A percentile compares a stretch with the other conserved stretches of the same genome.
Conservation (phyloP, 2,329 filamentous ascomycete species). For the Rasamsonia emersonii region DNA sequence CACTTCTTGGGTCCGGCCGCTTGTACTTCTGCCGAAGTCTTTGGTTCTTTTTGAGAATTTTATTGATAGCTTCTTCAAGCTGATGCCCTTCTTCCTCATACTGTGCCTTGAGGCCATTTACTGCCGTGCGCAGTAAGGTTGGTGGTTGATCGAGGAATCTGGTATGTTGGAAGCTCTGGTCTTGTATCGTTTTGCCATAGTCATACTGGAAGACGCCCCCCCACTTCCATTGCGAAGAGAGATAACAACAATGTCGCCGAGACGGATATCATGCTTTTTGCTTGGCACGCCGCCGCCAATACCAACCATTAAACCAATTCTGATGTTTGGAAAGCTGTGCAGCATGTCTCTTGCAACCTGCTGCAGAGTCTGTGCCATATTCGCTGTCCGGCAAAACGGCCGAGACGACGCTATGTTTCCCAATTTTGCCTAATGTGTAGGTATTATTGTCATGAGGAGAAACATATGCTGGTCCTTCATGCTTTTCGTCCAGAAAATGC, state of each 20-base stretch:
- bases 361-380: constrained; percentile 22
- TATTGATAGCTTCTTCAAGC: constrained; percentile 35
- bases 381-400: constrained; percentile 21
- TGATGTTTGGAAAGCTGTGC: constrained; percentile 20
- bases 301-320: constrained; percentile 37
- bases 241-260: constrained; percentile 18
- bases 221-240: constrained; percentile 6
- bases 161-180: constrained; percentile 10
- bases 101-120: constrained; percentile 8
- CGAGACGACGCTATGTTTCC: constrained; percentile 22
- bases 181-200: constrained; percentile 12
- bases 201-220: constrained; percentile 14
- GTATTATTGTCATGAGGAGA: constrained; percentile 16
- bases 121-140: constrained; percentile 6
- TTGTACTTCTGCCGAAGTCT: constrained; percentile 6
- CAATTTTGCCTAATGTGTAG: constrained; percentile 23
- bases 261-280: constrained; percentile 19
- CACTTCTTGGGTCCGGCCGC: constrained; percentile 4
- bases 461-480: constrained; percentile 15
- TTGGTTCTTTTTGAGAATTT: constrained; percentile 9
- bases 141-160: constrained; percentile 14
- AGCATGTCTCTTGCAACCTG: constrained; percentile 25
- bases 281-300: constrained; percentile 28
- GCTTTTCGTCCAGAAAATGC: constrained; percentile 33
- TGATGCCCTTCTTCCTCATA: constrained; percentile 14